These are phyloP conservation scores for Exophiala dermatitidis DNA, from an alignment of 2,329 filamentous ascomycete genomes.

Conservation along the genomic window DNA sequence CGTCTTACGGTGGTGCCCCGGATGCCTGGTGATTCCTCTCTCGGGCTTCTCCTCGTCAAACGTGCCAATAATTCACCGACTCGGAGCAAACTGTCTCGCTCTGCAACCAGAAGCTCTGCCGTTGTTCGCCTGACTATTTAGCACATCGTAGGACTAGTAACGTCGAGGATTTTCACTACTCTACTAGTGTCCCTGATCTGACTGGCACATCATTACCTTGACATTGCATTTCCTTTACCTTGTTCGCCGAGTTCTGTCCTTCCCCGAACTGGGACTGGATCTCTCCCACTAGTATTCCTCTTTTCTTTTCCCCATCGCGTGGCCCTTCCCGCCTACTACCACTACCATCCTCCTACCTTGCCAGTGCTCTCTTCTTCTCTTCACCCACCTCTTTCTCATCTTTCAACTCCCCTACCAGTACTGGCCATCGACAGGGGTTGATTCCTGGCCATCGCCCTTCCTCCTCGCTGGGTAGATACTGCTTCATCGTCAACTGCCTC, in stretches of 20 bases:
- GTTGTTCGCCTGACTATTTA: no score
- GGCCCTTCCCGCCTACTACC: slow-evolving; percentile 12
- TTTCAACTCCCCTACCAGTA: not conserved
- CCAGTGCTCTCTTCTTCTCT: not conserved
- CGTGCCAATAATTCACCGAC: no score
- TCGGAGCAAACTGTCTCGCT: no score
- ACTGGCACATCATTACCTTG: not conserved
- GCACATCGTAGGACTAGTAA: not conserved
- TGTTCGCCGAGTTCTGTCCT: not conserved
- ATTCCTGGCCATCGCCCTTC: slow-evolving; percentile 3
- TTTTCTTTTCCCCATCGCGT: slow-evolving; percentile 12
- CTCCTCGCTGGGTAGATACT: not conserved
- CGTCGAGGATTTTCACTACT: not conserved
- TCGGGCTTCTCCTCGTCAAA: no score
- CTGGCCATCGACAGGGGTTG: not conserved
- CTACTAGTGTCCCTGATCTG: not conserved
- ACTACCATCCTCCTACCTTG: slow-evolving; percentile 2
- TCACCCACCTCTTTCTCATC: slow-evolving; percentile 2
- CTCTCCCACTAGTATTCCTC: not conserved
- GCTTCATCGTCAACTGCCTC: not conserved
- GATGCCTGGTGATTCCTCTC: no score
- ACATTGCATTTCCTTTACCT: not conserved
- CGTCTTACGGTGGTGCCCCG: no score
- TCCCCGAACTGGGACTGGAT: slow-evolving; percentile 1
- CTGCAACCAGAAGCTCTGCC: no score